Base-by-base conservation (phyloP, 2,329 filamentous ascomycete genomes). In the Tolypocladium guangdongense region DNA sequence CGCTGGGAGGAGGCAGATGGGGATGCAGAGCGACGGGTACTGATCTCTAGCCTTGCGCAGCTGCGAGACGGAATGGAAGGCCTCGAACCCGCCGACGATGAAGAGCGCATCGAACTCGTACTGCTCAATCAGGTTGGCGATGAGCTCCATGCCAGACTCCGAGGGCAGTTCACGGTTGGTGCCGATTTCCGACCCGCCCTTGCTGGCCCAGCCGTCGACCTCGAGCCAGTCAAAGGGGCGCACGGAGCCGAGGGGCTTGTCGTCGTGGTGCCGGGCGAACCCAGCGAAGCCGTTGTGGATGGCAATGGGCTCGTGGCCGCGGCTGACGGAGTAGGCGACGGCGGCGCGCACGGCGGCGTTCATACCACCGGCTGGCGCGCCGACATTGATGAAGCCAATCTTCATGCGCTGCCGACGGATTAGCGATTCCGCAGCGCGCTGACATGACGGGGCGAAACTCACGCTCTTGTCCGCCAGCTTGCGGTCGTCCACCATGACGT, bases 211-310 rank as follows among this genome's bases (percentile, higher is more conserved):
- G 56, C 83, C 78, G 67, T 97, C 92, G 6, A 95, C 90, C 66
- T 97, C 93, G 22, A 97, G 80, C 93, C 93, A 99, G 60, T 86
- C 77, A 55, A 97, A 88, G 39, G 87, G 81, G 35, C 91, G 86
- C 10, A 99, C 91, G 2, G 93, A 83, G 39, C 90, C 87, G 0
- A 89, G 56, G 0, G 91, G 91, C 63, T 84, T 76, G 66, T 97
- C 92, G 35, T 76, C 85, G 67, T 97, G 90, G 70, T 99, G 93
- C 48, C 93, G 84, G 52, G 90, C 87, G 54, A 99, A 84, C 18
- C 93, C 93, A 35, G 93, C 90, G 71, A 99, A 99, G 30, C 93
- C 93, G 64, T 99, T 99, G 74, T 97, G 88, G 53, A 99, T 90
- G 20, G 90, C 92, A 63, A 97, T 70, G 4, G 93, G 88, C 51